phyloP scores from a whole-genome alignment of 148 eudicot species.

The Arctostaphylos glauca region DNA sequence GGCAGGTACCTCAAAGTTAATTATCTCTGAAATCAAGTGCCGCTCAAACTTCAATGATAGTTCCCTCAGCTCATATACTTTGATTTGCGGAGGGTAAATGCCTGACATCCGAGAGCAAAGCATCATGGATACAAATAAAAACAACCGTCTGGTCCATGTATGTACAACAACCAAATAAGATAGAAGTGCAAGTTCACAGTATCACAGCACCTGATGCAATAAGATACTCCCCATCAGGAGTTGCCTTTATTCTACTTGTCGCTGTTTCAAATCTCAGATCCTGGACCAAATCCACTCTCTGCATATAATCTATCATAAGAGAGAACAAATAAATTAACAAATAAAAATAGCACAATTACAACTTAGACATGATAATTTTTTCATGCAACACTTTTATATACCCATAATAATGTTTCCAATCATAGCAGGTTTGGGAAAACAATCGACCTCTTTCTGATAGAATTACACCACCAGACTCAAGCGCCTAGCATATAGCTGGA shows the following conservation, averaged over 20 bases:
- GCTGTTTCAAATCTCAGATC: constrained; percentile 91
- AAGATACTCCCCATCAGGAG: constrained; percentile 94
- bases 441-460: neutral
- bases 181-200: neutral
- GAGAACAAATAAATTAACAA: constrained; percentile 10
- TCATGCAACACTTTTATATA: neutral
- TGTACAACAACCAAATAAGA: neutral
- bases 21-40: constrained; percentile 79
- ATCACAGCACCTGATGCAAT: constrained; percentile 72
- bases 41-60: constrained; percentile 90
- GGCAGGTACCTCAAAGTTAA: constrained; percentile 68
- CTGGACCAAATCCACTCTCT: constrained; percentile 78
- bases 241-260: constrained; percentile 75
- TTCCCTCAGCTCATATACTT: constrained; percentile 89
- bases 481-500: neutral
- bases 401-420: neutral
- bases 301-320: constrained; percentile 51
- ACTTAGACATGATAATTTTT: neutral
- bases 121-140: constrained; percentile 1
- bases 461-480: neutral
- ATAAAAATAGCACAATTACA: neutral
- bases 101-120: constrained; percentile 40
- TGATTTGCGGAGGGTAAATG: constrained; percentile 91
- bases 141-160: neutral
- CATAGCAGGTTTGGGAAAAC: neutral